Evolutionary conservation across 2,329 filamentous ascomycete genomes (phyloP).

Genomic region (Coniella lustricola): DNA sequence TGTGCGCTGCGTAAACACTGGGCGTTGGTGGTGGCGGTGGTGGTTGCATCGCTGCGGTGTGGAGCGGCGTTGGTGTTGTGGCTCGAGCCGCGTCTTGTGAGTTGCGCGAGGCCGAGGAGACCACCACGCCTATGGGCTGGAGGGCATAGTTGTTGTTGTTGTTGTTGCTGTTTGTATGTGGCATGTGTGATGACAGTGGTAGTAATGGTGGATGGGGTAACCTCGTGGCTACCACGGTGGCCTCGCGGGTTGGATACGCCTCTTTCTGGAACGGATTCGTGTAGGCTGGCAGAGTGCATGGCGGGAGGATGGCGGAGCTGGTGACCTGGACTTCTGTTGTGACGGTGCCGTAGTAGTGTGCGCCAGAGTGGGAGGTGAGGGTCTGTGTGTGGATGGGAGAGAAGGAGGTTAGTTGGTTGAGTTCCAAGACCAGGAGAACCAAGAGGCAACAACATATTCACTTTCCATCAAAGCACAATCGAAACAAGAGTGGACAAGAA

Average conservation of each 20-base stretch:
- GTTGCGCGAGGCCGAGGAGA: too few species aligned
- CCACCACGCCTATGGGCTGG: not conserved
- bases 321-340: constrained; percentile 45
- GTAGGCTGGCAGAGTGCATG: constrained; percentile 12
- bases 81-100: too few species aligned
- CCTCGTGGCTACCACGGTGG: constrained; percentile 17
- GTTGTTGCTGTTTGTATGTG: not conserved
- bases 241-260: constrained; percentile 4
- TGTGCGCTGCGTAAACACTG: not conserved
- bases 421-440: too few species aligned
- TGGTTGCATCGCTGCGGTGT: too few species aligned
- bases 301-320: constrained; percentile 15
- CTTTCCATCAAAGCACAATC: too few species aligned
- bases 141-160: not conserved
- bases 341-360: constrained; percentile 42
- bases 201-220: constrained; percentile 1
- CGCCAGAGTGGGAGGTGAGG: constrained; percentile 11
- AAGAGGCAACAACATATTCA: too few species aligned
- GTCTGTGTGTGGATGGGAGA: constrained; percentile 14
- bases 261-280: constrained; percentile 12
- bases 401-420: not conserved
- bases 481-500: too few species aligned
- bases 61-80: too few species aligned
- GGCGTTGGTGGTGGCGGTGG: too few species aligned
- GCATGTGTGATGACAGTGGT: constrained; percentile 7